Percentiles rank a stretch among this genome's conserved stretches.
These are phyloP conservation scores for Albatrellus ellisii DNA, from an alignment of 768 basidiomycete genomes.

Conservation along the genomic window DNA sequence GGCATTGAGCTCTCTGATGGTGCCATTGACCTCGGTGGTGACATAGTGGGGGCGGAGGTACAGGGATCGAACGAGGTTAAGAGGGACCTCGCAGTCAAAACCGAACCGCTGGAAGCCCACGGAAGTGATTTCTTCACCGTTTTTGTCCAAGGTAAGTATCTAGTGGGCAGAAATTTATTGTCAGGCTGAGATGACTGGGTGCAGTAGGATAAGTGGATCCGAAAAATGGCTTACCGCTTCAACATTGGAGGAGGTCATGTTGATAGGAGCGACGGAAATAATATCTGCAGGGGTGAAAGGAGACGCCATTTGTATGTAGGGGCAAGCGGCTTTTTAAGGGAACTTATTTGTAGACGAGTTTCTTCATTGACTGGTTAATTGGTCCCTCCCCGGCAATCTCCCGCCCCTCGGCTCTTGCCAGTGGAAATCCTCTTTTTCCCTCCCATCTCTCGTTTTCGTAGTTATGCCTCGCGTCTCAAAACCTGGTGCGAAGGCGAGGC, in stretches of 20 bases:
- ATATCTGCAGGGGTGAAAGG: not conserved
- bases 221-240: constrained; percentile 1
- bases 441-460: not conserved
- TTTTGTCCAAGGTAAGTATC: constrained; percentile 60
- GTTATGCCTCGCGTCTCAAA: constrained; percentile 55
- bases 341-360: not conserved
- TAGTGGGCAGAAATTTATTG: constrained; percentile 22
- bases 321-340: not conserved
- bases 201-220: not conserved
- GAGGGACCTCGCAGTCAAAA: constrained; percentile 74
- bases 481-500: constrained; percentile 44
- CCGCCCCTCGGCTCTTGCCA: constrained; percentile 3
- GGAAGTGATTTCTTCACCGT: constrained; percentile 57
- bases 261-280: not conserved
- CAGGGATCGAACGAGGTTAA: constrained; percentile 74
- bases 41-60: constrained; percentile 80
- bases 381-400: not conserved
- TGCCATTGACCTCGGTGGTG: constrained; percentile 24
- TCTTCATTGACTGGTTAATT: not conserved
- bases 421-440: constrained; percentile 4
- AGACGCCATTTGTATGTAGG: not conserved
- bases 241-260: constrained; percentile 8
- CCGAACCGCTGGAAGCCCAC: constrained; percentile 84
- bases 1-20: constrained; percentile 24
- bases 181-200: constrained; percentile 1